Conservation (phyloP, 1,284 basidiomycete species). For the Puccinia novopanici region DNA sequence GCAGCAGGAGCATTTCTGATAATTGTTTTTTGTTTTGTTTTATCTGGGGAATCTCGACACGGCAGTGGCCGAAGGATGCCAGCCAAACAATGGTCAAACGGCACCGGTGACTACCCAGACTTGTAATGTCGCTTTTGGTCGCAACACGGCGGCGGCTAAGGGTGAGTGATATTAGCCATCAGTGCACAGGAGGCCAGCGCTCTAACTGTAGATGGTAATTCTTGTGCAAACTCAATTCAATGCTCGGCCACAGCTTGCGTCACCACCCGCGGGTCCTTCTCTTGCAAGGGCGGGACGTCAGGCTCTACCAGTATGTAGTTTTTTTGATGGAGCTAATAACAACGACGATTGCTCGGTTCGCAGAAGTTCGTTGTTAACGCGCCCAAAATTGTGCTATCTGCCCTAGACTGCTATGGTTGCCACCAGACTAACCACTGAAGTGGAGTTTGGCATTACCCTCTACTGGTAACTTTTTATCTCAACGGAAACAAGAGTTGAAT, state of each 20-base stretch:
- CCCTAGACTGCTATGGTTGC: too few relatives aligned
- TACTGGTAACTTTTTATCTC: too few relatives aligned
- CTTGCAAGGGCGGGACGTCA: not conserved
- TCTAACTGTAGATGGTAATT: too few relatives aligned
- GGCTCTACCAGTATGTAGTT: not conserved
- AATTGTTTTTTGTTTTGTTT: not conserved
- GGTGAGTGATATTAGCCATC: not conserved
- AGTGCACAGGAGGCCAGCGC: too few relatives aligned
- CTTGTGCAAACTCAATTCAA: too few relatives aligned
- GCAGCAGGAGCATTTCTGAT: too few relatives aligned
- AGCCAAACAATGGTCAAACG: not conserved
- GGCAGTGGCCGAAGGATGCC: not conserved
- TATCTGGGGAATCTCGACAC: not conserved
- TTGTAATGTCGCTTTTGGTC: not conserved
- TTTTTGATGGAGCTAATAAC: too few relatives aligned
- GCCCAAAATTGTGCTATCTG: not conserved
- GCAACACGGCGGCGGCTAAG: slow-evolving; percentile 2
- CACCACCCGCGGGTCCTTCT: not conserved
- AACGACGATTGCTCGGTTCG: too few relatives aligned
- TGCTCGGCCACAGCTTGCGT: not conserved
- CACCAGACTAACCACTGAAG: too few relatives aligned
- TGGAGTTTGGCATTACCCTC: too few relatives aligned
- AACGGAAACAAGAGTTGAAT: too few relatives aligned
- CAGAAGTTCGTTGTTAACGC: too few relatives aligned
- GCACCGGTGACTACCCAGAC: not conserved